These are phyloP conservation scores for Postia placenta DNA, from an alignment of 768 basidiomycete species.

Conservation along the genomic window DNA sequence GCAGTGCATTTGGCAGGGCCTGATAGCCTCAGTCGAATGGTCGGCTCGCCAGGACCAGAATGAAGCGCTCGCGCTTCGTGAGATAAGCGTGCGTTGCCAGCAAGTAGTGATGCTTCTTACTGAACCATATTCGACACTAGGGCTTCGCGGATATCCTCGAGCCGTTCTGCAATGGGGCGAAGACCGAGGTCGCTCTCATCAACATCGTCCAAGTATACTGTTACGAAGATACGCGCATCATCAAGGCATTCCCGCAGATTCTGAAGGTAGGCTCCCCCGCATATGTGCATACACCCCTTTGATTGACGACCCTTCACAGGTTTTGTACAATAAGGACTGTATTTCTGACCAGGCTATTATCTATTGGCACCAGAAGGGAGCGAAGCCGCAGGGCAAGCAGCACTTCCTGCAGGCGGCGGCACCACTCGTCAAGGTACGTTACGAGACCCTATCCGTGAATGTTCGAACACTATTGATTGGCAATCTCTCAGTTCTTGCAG, in stretches of 20 bases:
- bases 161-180: conserved; percentile 83
- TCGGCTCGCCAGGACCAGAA: conserved; percentile 87
- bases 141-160: conserved; percentile 82
- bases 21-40: conserved; percentile 87
- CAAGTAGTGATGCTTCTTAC: neutral
- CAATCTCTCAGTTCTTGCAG: conserved; percentile 83
- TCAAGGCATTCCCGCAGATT: conserved; percentile 92
- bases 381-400: conserved; percentile 91
- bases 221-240: conserved; percentile 93
- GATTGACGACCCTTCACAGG: conserved; percentile 34
- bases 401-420: conserved; percentile 90
- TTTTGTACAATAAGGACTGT: conserved; percentile 94
- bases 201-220: conserved; percentile 94
- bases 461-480: no score
- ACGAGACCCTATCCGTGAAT: neutral
- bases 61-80: conserved; percentile 80
- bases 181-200: conserved; percentile 90
- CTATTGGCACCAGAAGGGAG: conserved; percentile 97
- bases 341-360: conserved; percentile 94
- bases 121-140: conserved; percentile 31
- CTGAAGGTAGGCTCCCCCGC: conserved; percentile 56
- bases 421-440: conserved; percentile 77
- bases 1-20: conserved; percentile 87
- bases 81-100: conserved; percentile 67
- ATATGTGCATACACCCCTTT: neutral